These are phyloP conservation scores for Solanum piurae DNA, from an alignment of 257 asterid species.

Conservation along the genomic window DNA sequence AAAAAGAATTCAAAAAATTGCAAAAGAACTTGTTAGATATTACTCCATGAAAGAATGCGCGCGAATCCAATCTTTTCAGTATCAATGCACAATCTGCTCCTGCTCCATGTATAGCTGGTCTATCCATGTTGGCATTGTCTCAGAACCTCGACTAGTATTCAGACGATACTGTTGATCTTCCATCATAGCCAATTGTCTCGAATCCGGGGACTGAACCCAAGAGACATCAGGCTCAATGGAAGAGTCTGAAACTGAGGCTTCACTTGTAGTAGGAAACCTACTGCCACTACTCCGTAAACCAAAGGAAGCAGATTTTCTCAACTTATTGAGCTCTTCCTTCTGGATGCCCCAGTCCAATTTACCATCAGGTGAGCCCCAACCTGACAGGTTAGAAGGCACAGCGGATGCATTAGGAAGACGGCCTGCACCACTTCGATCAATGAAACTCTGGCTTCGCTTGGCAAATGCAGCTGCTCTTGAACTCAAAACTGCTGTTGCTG, in stretches of 20 bases:
- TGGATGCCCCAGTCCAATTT: slow-evolving; percentile 35
- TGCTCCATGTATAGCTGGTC: slow-evolving; percentile 31
- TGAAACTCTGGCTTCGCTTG: slow-evolving; percentile 35
- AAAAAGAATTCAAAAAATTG: slow-evolving; percentile 12
- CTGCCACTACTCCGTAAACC: slow-evolving; percentile 18
- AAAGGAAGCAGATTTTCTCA: slow-evolving; percentile 37
- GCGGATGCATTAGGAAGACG: not conserved
- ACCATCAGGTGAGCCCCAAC: slow-evolving; percentile 41
- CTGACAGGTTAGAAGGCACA: slow-evolving; percentile 11
- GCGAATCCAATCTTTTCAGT: not conserved
- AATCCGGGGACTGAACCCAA: slow-evolving; percentile 15
- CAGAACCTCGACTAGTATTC: slow-evolving; percentile 6
- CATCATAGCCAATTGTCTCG: not conserved
- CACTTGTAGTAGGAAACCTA: not conserved
- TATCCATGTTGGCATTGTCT: slow-evolving; percentile 13
- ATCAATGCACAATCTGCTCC: slow-evolving; percentile 24
- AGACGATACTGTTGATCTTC: slow-evolving; percentile 2
- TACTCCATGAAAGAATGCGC: not conserved
- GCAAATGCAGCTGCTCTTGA: slow-evolving; percentile 30
- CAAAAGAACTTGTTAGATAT: not conserved
- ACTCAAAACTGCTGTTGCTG: slow-evolving; percentile 8
- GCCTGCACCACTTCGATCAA: slow-evolving; percentile 15
- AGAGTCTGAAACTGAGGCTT: not conserved
- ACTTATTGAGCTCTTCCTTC: slow-evolving; percentile 28
- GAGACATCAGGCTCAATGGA: slow-evolving; percentile 5